Base-by-base conservation (phyloP, 2,329 filamentous ascomycete genomes). In the Ceratocystiopsis brevicomis region DNA sequence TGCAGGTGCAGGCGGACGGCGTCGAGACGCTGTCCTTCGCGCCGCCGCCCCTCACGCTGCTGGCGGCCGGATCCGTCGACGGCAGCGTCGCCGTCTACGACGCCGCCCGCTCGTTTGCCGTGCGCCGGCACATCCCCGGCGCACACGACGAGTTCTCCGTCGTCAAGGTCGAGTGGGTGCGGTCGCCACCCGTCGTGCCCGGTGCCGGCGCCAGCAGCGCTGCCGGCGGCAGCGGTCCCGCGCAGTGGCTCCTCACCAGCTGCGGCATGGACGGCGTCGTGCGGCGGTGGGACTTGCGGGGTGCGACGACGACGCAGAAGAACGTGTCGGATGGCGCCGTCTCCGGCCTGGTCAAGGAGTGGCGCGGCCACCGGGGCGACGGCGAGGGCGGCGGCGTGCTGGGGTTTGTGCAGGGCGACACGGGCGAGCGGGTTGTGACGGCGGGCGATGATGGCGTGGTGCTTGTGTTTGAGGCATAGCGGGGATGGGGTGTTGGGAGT, bases 261-360 rank as follows among this genome's bases (percentile, higher is more conserved):
- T 87, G 79, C 51, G 90, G 90, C 10, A 84, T 95, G 69, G 90
- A 98, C 54, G 88, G 90, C 16, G 85, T 87, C 0, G 75, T 98
- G 17, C 70, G 84, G 54, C 68, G 87, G 47, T 98, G 90, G 90
- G 88, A 98, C 61, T 56, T 75, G 43, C 62, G 69, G n/a, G 69
- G 68, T n/a, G 62, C 60, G 14, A 58, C 60, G 12, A 48, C 54
- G 15, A 51, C 37, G 33, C 45, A 41, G 43, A 43, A 33, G 44
- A 43, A 34, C 25, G 19, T 17, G 43, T 21, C 40, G 25, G 42
- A 40, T 18, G 73, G 72, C 1, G 75, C 74, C 2, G 74, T 69
- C 10, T 75, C 76, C 42, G 86, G 84, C 0, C 63, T 93, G 42
- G 63, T 84, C 19, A 80, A 78, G 50, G 87, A 95, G 61, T 96